Evolutionary conservation across 139 green algal genomes (phyloP).

Genomic region (Chlorella sorokiniana): DNA sequence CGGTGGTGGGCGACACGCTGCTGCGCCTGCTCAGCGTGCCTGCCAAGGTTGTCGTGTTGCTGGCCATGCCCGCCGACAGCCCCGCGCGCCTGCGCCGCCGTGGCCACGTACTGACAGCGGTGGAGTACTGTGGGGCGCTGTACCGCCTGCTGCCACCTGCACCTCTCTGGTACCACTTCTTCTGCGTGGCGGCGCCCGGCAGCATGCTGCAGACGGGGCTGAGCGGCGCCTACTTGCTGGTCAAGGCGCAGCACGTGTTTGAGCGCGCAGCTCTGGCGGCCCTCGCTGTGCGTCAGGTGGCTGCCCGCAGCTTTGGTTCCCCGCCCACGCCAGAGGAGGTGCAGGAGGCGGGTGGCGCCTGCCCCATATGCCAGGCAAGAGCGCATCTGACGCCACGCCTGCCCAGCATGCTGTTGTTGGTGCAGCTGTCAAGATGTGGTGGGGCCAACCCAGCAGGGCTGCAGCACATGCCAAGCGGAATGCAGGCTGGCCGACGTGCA

Average conservation of each 20-base stretch:
- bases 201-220: slow-evolving; percentile 4
- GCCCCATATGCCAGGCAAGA: slow-evolving; percentile 84
- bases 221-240: slow-evolving; percentile 4
- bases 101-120: slow-evolving; percentile 49
- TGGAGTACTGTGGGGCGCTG: slow-evolving; percentile 55
- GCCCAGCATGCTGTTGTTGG: neutral
- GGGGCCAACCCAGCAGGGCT: neutral
- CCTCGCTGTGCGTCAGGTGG: slow-evolving; percentile 42
- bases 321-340: slow-evolving; percentile 54
- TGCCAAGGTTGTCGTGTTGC: slow-evolving; percentile 50
- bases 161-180: slow-evolving; percentile 58
- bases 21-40: slow-evolving; percentile 50
- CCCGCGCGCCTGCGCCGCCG: slow-evolving; percentile 22
- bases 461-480: neutral
- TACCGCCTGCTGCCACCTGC: slow-evolving; percentile 62
- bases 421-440: neutral
- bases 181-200: neutral
- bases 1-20: slow-evolving; percentile 51
- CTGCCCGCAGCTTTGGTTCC: slow-evolving; percentile 53
- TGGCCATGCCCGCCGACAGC: slow-evolving; percentile 7
- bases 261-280: slow-evolving; percentile 35
- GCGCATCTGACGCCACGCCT: neutral
- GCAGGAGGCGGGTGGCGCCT: slow-evolving; percentile 52
- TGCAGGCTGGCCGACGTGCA: neutral
- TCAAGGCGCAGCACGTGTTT: slow-evolving; percentile 34